These are phyloP conservation scores for Phytophthora pseudosyringae DNA, from an alignment of 352 stramenopile genomes.

Conservation along the genomic window DNA sequence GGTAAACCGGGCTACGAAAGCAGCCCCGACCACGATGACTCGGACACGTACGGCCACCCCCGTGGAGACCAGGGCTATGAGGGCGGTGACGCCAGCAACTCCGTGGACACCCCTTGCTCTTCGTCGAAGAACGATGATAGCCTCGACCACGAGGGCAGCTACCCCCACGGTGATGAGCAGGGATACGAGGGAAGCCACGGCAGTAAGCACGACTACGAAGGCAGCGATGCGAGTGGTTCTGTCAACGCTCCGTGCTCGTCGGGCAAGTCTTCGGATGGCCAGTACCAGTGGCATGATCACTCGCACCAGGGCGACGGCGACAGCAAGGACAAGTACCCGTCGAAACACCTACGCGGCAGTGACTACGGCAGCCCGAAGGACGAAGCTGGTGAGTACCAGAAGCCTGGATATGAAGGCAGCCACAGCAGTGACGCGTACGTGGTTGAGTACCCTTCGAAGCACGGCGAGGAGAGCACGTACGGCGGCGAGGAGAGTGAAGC, in stretches of 20 bases:
- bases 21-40: not conserved
- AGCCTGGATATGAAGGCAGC: conserved; percentile 13
- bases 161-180: not conserved
- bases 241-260: conserved; percentile 18
- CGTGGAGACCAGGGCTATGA: conserved; percentile 1
- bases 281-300: conserved; percentile 4
- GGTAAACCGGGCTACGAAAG: not conserved
- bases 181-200: too few relatives aligned
- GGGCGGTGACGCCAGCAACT: not conserved
- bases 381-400: conserved; percentile 9
- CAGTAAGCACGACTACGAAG: not conserved
- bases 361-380: conserved; percentile 10
- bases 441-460: conserved; percentile 1
- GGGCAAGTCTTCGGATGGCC: conserved; percentile 8
- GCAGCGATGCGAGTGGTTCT: conserved; percentile 4
- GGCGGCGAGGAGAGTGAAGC: not conserved
- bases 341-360: conserved; percentile 28
- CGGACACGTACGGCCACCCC: conserved; percentile 3
- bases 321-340: conserved; percentile 23
- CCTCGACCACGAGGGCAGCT: not conserved
- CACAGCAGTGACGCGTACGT: conserved; percentile 1
- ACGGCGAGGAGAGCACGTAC: conserved; percentile 1
- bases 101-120: not conserved
- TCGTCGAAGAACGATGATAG: not conserved
- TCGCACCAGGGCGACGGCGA: not conserved